A percentile compares a stretch with the other conserved stretches of the same genome.
Evolutionary conservation across 257 asterid genomes (phyloP).

Genomic region (Pogostemon cablin): DNA sequence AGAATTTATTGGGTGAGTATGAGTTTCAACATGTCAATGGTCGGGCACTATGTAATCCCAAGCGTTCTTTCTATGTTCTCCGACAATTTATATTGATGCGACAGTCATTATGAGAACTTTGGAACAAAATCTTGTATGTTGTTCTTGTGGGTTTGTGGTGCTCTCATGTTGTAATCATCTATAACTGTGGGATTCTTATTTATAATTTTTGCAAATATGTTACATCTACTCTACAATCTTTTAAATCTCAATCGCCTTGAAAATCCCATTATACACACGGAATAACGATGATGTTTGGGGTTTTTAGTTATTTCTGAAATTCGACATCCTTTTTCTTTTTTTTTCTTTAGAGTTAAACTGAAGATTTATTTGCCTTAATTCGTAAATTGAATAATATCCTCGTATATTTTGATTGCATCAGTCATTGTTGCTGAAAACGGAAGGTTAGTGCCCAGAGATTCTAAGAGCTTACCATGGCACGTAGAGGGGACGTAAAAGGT

Average conservation of each 20-base stretch:
- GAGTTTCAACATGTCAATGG: neutral
- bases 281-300: neutral
- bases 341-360: no score
- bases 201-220: neutral
- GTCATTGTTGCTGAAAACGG: constrained; percentile 66
- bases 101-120: neutral
- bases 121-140: constrained; percentile 10
- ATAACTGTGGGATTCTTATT: neutral
- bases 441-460: constrained; percentile 73
- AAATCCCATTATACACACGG: neutral
- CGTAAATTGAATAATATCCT: neutral
- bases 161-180: neutral
- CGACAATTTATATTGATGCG: neutral
- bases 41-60: neutral
- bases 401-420: constrained; percentile 32
- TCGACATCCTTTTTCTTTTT: neutral
- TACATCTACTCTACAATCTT: neutral
- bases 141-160: constrained; percentile 6
- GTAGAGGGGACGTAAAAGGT: constrained; percentile 74
- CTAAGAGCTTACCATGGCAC: constrained; percentile 77
- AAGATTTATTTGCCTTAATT: no score
- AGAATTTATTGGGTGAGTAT: constrained; percentile 57
- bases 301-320: constrained; percentile 4
- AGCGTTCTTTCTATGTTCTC: neutral
- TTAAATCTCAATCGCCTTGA: neutral